Base-by-base conservation (phyloP, 1,284 basidiomycete species). In the Neonothopanus nambi region DNA sequence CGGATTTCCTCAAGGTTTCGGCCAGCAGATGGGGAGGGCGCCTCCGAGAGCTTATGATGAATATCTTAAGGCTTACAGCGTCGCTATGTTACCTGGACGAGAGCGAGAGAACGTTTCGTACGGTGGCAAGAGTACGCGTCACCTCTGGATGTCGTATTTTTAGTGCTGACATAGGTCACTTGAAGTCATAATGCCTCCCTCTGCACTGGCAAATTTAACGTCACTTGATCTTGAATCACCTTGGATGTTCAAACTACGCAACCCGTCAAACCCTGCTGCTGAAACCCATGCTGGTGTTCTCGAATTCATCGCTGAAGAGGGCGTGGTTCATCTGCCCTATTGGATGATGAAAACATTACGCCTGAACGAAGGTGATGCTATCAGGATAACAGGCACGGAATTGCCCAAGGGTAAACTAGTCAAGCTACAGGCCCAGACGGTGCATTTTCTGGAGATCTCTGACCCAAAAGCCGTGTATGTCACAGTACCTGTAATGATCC, bases 301-400 rank as follows among this genome's bases (percentile, higher is more conserved):
- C 41, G 97, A 99, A 69, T 99, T 99, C 72, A 98, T 98, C 60
- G 96, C 97, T 1, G 91, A 98, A 54, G 95, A 98, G 69, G 97
- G 97, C 13, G 82, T 91, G 18, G 95, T 97, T 2, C 91, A 99
- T 74, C 77, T 99, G 12, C 97, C 97, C 0, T 91, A 94, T 59
- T 99, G 97, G 97, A 98, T 99, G 94, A 99, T 99, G 97, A 93
- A 91, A 71, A 93, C 93, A 7, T 76, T 99, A 8, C 83, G 90
- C 23, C 74, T 99, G 24, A 88, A 89, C 48, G 97, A 99, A 70
- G 97, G 97, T 12, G 96, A 99, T 72, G 87, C 93, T 4, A 91
- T 99, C 57, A 87, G 95, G 35, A 86, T 99, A 40, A 95, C 89
- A 1, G 95, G 95, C 1, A 80, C 89, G 0, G 86, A 89, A 55